phyloP scores from a whole-genome alignment of 2,329 filamentous ascomycete genomes.

The Colletotrichum sp. region DNA sequence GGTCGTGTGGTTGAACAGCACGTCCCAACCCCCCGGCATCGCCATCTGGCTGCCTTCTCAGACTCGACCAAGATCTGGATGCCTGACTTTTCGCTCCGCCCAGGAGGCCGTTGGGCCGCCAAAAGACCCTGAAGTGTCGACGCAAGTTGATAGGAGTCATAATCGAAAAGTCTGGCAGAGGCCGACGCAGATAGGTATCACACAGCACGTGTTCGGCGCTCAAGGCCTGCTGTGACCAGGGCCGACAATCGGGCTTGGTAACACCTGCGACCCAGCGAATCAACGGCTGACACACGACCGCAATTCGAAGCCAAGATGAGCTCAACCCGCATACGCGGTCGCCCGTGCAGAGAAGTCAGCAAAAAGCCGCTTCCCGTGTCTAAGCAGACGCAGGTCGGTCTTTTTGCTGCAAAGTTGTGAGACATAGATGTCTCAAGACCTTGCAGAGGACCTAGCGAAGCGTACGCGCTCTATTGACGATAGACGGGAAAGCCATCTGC shows the following conservation, averaged over 20 bases:
- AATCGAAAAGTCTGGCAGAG: not conserved
- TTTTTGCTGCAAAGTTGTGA: not conserved
- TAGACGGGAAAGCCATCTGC: not conserved
- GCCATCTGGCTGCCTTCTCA: conserved; percentile 12
- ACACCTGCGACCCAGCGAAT: conserved; percentile 17
- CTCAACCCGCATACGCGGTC: not conserved
- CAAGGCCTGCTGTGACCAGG: not conserved
- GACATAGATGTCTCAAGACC: not conserved
- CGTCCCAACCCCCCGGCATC: not conserved
- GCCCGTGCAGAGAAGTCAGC: not conserved
- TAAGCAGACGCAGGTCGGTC: conserved; percentile 3
- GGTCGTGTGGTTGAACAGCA: not conserved
- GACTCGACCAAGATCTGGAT: conserved; percentile 3
- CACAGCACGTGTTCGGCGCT: conserved; percentile 9
- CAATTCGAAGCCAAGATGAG: conserved; percentile 9
- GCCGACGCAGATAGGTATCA: not conserved
- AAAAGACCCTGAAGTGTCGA: not conserved
- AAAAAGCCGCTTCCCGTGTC: not conserved
- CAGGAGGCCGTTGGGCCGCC: conserved; percentile 11
- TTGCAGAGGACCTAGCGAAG: not conserved
- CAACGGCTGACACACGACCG: conserved; percentile 19
- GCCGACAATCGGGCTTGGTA: conserved; percentile 6
- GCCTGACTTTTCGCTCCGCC: conserved; percentile 2
- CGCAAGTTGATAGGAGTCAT: not conserved
- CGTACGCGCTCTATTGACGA: not conserved